Percentiles rank a stretch among this genome's conserved stretches.
Conservation (phyloP, 139 green algal species). For the Chlamydomonas eustigma region DNA sequence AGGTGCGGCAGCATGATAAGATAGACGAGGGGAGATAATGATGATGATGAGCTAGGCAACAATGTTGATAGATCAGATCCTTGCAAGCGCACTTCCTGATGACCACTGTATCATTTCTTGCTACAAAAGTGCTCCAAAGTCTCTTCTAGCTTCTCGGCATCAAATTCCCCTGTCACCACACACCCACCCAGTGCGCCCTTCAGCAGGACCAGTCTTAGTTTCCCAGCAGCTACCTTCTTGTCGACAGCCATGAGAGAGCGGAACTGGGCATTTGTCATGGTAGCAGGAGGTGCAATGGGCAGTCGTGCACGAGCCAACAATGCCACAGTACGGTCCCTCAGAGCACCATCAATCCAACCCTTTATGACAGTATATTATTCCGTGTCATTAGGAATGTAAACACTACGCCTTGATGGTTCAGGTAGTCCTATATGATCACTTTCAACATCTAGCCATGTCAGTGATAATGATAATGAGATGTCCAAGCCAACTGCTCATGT, state of each 20-base stretch:
- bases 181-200: constrained; percentile 87
- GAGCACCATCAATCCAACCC: constrained; percentile 85
- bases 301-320: constrained; percentile 71
- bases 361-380: no score
- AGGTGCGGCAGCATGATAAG: background rate
- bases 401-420: no score
- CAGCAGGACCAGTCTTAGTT: constrained; percentile 91
- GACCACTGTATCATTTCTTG: background rate
- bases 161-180: constrained; percentile 94
- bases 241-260: constrained; percentile 90
- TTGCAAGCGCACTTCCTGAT: no score
- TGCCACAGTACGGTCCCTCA: constrained; percentile 59
- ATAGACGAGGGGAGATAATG: no score
- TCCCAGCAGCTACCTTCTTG: constrained; percentile 92
- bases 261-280: constrained; percentile 82
- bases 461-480: no score
- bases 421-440: no score
- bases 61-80: no score
- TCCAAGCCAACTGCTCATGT: no score
- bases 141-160: constrained; percentile 70
- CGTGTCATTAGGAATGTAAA: no score
- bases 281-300: constrained; percentile 39
- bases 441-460: no score
- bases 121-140: constrained; percentile 79
- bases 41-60: no score